Evolutionary conservation across 1,139 yeast species (phyloP).

Genomic region (Barnettozyma hawaiiensis): DNA sequence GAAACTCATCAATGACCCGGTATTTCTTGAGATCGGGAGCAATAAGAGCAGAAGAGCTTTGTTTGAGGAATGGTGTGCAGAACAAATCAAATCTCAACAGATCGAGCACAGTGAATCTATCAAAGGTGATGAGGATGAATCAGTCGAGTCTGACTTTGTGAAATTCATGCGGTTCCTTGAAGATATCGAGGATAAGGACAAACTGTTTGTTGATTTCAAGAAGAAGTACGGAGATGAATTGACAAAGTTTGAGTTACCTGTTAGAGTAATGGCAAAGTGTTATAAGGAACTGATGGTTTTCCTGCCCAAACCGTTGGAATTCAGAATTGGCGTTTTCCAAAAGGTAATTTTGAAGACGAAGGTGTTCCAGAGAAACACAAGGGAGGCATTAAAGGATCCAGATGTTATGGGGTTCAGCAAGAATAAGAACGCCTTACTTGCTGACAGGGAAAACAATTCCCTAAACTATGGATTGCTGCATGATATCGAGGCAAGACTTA

Average conservation of each 20-base stretch:
- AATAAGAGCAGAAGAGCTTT: slow-evolving; percentile 32
- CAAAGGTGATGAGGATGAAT: neutral
- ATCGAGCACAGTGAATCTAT: slow-evolving; percentile 12
- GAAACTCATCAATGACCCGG: slow-evolving; percentile 35
- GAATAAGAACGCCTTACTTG: neutral
- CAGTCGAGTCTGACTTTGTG: slow-evolving; percentile 17
- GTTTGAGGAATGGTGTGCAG: slow-evolving; percentile 40
- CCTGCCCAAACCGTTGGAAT: slow-evolving; percentile 12
- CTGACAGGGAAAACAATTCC: neutral
- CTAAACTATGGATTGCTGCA: slow-evolving; percentile 4
- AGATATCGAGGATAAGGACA: slow-evolving; percentile 26
- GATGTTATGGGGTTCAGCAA: neutral
- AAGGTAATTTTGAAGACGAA: slow-evolving; percentile 15
- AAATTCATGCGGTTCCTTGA: slow-evolving; percentile 31
- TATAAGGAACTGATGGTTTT: slow-evolving; percentile 32
- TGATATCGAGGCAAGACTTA: slow-evolving; percentile 10
- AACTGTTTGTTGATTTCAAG: slow-evolving; percentile 43
- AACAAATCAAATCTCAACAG: slow-evolving; percentile 8
- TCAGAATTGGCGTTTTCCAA: slow-evolving; percentile 15
- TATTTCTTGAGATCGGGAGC: slow-evolving; percentile 34
- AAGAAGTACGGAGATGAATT: slow-evolving; percentile 34
- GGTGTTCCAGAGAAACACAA: slow-evolving; percentile 18
- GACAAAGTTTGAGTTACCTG: slow-evolving; percentile 28
- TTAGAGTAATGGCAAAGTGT: slow-evolving; percentile 35
- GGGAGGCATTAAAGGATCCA: slow-evolving; percentile 1